These are phyloP conservation scores for Saprolegnia diclina DNA, from an alignment of 352 stramenopile genomes.

Conservation along the genomic window DNA sequence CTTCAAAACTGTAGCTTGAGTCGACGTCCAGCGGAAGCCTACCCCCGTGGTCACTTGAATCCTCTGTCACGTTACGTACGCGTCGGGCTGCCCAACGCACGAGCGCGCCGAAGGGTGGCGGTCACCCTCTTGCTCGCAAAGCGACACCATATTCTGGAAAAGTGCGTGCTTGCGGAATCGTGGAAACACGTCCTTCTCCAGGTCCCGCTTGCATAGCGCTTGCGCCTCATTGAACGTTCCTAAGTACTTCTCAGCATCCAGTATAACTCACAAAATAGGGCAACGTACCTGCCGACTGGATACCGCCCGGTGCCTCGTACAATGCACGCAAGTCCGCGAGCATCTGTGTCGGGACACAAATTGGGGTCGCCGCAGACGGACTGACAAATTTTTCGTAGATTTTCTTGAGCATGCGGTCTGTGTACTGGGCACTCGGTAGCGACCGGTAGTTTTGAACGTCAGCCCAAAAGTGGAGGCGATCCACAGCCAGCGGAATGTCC, in stretches of 20 bases:
- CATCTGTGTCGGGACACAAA: constrained; percentile 69
- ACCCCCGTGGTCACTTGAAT: too few relatives aligned
- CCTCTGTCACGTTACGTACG: background rate
- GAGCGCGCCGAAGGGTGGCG: too few relatives aligned
- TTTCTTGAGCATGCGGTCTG: constrained; percentile 62
- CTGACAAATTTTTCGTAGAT: constrained; percentile 86
- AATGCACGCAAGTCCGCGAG: constrained; percentile 51
- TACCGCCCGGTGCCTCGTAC: constrained; percentile 31
- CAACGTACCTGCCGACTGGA: constrained; percentile 15
- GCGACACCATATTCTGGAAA: constrained; percentile 72
- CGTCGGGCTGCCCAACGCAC: background rate
- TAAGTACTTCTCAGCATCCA: constrained; percentile 39
- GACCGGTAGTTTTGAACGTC: constrained; percentile 70
- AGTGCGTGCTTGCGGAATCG: constrained; percentile 67
- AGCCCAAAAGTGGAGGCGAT: constrained; percentile 73
- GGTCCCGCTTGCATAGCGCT: constrained; percentile 50
- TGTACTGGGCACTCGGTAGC: constrained; percentile 72
- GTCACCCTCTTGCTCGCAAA: constrained; percentile 33
- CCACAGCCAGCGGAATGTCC: constrained; percentile 48
- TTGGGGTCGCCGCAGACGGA: constrained; percentile 53
- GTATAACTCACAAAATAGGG: constrained; percentile 31
- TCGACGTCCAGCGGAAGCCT: too few relatives aligned
- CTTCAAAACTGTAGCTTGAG: constrained; percentile 30
- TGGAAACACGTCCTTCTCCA: constrained; percentile 68
- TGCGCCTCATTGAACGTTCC: constrained; percentile 67